Evolutionary conservation across 352 stramenopile species (phyloP).

Genomic region (Phytophthora pisi): DNA sequence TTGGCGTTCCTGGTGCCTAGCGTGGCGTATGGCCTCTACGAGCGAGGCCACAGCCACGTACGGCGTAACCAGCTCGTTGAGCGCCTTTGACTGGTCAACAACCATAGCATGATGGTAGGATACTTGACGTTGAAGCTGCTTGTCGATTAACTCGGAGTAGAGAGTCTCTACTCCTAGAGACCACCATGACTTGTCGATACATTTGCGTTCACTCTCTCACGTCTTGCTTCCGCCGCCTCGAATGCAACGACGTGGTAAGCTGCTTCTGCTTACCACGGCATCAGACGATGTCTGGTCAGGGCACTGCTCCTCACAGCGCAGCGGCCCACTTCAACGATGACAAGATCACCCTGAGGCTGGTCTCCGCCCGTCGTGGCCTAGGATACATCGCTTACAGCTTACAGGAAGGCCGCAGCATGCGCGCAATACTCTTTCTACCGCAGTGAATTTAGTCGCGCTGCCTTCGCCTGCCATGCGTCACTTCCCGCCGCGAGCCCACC

Average conservation of each 20-base stretch:
- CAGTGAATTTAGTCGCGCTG: too few relatives aligned
- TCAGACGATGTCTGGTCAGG: background rate
- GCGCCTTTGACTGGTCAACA: slow-evolving; percentile 10
- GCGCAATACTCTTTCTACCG: background rate
- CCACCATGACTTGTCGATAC: too few relatives aligned
- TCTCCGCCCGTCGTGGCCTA: background rate
- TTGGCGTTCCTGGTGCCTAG: slow-evolving; percentile 46
- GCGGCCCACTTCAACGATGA: background rate
- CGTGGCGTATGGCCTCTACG: slow-evolving; percentile 39
- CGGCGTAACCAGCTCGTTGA: slow-evolving; percentile 18
- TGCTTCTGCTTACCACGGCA: background rate
- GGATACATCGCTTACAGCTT: too few relatives aligned
- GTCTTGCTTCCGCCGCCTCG: background rate
- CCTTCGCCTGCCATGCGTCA: background rate
- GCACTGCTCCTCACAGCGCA: background rate
- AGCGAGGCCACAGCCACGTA: slow-evolving; percentile 22
- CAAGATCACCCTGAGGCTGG: background rate
- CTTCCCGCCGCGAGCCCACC: slow-evolving; percentile 3
- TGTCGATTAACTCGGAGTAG: background rate
- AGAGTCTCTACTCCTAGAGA: too few relatives aligned
- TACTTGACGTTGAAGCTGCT: slow-evolving; percentile 10
- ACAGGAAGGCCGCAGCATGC: too few relatives aligned
- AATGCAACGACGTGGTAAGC: background rate
- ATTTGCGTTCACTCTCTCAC: background rate
- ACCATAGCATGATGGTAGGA: background rate